Base-by-base conservation (phyloP, 306 rosid genomes). In the Neltuma alba region DNA sequence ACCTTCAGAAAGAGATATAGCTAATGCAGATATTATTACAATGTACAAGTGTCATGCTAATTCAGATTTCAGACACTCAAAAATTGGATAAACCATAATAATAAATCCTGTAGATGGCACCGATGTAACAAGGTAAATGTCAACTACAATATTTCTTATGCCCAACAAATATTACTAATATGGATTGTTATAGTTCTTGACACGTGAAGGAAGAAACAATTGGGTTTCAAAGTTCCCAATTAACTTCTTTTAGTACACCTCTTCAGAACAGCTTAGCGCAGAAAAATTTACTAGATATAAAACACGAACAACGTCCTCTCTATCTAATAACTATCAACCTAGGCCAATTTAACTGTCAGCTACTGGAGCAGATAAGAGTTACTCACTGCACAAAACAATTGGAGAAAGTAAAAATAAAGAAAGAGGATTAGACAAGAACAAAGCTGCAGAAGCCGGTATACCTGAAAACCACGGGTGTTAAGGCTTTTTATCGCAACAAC, bases 401-500 rank as follows among this genome's bases (percentile, higher is more conserved):
- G 28, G 25, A 20, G 11, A 64, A 75, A 30, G 45, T 10, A 74
- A 47, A 44, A 34, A 1, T 27, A 11, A 28, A 63, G 1, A 64
- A 33, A 16, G 3, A 40, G 7, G 61, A 50, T 27, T 6, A 36
- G 3, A n/a, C 20, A 41, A 9, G 14, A 65, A 74, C 64, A 79
- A 40, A 74, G 36, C 16, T 37, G 62, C 31, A 47, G 76, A 81
- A 74, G 38, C 38, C 62, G 41, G 25, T 50, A 47, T 76, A 96
- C 99, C 99, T 96, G 99, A 21, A 86, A 74, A 76, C 99, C 94
- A 34, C 77, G 84, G 1, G 79, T 86, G 79, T 93, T 91, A 33
- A 96, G 93, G 82, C 76, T 90, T 82, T 96, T 96, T 0, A 96
- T 91, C 67, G 99, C 99, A 50, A 93, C 99, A n/a, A 82, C 68